Conservation (phyloP, 2,329 filamentous ascomycete genomes). For the Epichloe gansuensis region DNA sequence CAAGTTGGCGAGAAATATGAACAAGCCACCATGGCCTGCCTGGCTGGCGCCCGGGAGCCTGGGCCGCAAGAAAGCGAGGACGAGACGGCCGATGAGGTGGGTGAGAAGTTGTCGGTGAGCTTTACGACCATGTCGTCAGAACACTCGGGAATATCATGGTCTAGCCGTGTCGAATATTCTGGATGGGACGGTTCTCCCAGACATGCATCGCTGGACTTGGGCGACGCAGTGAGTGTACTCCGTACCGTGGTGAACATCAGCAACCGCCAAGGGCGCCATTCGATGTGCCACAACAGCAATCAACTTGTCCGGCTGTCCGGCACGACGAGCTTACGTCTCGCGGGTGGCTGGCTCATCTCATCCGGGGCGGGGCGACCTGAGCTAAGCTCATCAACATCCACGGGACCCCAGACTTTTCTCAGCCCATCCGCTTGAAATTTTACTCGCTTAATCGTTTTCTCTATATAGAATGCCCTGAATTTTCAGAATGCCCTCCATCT, state of each 20-base stretch:
- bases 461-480: no score
- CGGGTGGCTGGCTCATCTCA: no score
- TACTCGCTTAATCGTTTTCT: no score
- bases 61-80: conserved; percentile 25
- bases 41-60: conserved; percentile 24
- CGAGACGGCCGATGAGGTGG: conserved; percentile 28
- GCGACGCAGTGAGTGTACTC: no score
- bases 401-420: no score
- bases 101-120: conserved; percentile 25
- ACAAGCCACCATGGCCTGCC: conserved; percentile 23
- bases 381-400: background rate
- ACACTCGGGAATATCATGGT: conserved; percentile 25
- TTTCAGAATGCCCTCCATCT: background rate
- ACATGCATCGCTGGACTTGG: background rate
- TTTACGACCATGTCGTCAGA: conserved; percentile 34
- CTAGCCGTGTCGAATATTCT: conserved; percentile 6
- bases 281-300: no score
- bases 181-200: background rate
- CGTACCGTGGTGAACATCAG: no score
- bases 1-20: conserved; percentile 29
- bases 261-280: no score
- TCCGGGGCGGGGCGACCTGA: background rate
- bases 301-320: no score
- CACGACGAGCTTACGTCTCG: no score
- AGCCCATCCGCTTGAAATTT: no score